These are phyloP conservation scores for Ogataea nonfermentans DNA, from an alignment of 805 yeast genomes.

Conservation along the genomic window DNA sequence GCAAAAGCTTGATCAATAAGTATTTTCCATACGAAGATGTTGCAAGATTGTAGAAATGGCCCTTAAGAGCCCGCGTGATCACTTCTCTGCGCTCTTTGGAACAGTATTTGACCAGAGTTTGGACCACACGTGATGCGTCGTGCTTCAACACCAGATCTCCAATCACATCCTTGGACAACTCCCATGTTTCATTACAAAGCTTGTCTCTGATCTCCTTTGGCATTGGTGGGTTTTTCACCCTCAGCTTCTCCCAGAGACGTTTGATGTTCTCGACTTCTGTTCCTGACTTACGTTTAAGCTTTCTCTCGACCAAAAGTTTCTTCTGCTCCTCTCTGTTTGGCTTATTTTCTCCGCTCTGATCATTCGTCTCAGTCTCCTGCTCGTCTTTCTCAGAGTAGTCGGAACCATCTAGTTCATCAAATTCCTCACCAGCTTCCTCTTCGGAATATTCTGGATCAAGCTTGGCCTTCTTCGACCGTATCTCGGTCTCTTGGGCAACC, in stretches of 20 bases:
- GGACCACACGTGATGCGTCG: conserved; percentile 95
- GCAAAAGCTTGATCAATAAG: conserved; percentile 80
- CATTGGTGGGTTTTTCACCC: conserved; percentile 80
- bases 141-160: conserved; percentile 89
- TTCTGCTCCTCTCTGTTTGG: conserved; percentile 84
- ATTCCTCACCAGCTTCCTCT: conserved; percentile 29
- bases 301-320: conserved; percentile 74
- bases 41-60: conserved; percentile 76
- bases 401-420: conserved; percentile 36
- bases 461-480: conserved; percentile 20
- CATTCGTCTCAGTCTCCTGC: conserved; percentile 30
- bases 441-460: conserved; percentile 24
- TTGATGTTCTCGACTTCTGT: conserved; percentile 80
- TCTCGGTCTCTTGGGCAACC: conserved; percentile 6
- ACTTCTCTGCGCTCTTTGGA: conserved; percentile 73
- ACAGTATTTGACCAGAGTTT: conserved; percentile 85
- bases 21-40: conserved; percentile 94
- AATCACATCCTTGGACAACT: conserved; percentile 68
- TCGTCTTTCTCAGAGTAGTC: conserved; percentile 31
- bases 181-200: conserved; percentile 83
- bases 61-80: conserved; percentile 67
- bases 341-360: conserved; percentile 38
- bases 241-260: conserved; percentile 83
- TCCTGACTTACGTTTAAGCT: conserved; percentile 85
- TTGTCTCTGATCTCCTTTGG: conserved; percentile 75